A percentile compares a stretch with the other conserved stretches of the same genome.
Conservation (phyloP, 257 asterid genomes). For the Marsdenia floribunda region DNA sequence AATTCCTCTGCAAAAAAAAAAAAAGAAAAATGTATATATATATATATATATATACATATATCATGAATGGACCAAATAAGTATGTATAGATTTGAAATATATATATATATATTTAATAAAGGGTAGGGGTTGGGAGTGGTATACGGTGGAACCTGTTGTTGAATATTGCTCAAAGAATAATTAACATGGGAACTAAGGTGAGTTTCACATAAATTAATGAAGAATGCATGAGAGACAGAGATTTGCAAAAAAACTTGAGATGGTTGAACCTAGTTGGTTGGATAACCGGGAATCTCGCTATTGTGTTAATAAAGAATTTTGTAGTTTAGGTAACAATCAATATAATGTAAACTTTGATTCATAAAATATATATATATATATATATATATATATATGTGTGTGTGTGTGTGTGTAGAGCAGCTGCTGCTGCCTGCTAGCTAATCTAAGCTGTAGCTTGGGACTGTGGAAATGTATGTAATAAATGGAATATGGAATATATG, state of each 20-base stretch:
- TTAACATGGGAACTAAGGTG: no score
- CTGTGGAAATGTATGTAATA: neutral
- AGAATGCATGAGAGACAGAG: slow-evolving; percentile 24
- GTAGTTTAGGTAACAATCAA: slow-evolving; percentile 25
- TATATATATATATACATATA: no score
- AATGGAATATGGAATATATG: neutral
- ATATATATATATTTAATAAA: no score
- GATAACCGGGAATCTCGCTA: slow-evolving; percentile 73
- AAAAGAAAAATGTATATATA: no score
- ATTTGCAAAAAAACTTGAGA: slow-evolving; percentile 35
- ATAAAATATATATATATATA: neutral
- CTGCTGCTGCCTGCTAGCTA: no score
- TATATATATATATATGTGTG: neutral
- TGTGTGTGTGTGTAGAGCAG: no score
- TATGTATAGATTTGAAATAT: no score
- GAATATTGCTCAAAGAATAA: no score
- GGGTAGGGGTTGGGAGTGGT: no score
- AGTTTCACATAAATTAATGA: neutral
- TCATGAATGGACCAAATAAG: no score
- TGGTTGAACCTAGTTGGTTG: slow-evolving; percentile 30
- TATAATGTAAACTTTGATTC: neutral
- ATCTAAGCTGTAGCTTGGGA: neutral
- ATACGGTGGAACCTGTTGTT: no score
- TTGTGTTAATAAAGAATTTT: slow-evolving; percentile 41
- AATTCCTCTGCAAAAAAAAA: no score